phyloP scores from a whole-genome alignment of 2,329 filamentous ascomycete species.

The Verruconis gallopava region DNA sequence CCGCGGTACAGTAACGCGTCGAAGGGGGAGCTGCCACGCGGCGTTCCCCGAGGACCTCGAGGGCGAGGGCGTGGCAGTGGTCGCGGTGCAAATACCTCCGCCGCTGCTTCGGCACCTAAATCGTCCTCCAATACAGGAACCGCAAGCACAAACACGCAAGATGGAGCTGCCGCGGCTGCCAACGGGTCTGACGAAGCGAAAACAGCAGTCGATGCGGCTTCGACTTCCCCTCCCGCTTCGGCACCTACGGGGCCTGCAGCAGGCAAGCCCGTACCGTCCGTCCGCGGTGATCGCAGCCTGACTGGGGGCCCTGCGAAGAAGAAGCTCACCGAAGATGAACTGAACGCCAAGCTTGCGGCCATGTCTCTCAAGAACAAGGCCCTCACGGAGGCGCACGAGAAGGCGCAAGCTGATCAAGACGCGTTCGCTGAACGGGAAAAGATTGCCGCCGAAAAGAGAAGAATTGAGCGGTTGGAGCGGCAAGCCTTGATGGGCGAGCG shows the following conservation, averaged over 20 bases:
- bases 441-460: constrained; percentile 35
- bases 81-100: background rate
- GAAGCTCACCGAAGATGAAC: constrained; percentile 52
- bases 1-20: background rate
- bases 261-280: constrained; percentile 22
- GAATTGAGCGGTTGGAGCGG: constrained; percentile 38
- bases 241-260: background rate
- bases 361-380: constrained; percentile 50
- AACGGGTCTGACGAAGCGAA: background rate
- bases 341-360: constrained; percentile 46
- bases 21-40: constrained; percentile 8
- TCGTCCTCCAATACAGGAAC: background rate
- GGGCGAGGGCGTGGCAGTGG: constrained; percentile 11
- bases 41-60: constrained; percentile 10
- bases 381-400: constrained; percentile 46
- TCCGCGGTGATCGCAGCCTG: constrained; percentile 40
- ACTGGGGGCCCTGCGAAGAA: constrained; percentile 41
- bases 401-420: constrained; percentile 55
- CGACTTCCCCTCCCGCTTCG: background rate
- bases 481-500: constrained; percentile 50
- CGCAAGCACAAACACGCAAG: background rate
- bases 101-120: background rate
- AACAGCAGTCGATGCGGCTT: background rate
- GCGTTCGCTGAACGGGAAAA: constrained; percentile 52
- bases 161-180: background rate